phyloP scores from a whole-genome alignment of 345 rosid genomes.

The Eucalyptus cloeziana region DNA sequence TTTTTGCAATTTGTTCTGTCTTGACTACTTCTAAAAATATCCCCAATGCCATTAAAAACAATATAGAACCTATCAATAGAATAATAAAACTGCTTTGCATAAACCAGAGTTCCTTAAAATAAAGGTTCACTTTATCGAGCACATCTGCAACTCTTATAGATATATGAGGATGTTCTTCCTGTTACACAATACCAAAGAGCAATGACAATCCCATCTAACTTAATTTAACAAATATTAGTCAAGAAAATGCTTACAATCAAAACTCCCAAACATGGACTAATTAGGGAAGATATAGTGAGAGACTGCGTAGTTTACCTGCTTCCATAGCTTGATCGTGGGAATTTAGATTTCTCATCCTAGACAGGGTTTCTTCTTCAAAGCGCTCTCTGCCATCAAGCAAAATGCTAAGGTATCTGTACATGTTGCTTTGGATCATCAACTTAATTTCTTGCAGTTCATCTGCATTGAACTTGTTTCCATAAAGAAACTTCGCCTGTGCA shows the following conservation, averaged over 20 bases:
- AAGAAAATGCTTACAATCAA: neutral
- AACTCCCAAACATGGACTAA: neutral
- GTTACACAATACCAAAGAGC: neutral
- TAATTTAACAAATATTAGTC: neutral
- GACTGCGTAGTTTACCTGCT: constrained; percentile 21
- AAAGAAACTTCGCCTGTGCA: constrained; percentile 86
- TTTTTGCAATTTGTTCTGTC: neutral
- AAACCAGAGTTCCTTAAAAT: neutral
- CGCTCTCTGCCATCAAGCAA: constrained; percentile 95
- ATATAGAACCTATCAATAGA: neutral
- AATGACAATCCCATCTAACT: neutral
- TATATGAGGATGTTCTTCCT: neutral
- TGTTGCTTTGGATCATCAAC: constrained; percentile 95
- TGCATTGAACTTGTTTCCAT: constrained; percentile 64
- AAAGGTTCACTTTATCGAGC: neutral
- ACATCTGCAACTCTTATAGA: neutral
- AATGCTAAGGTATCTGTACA: constrained; percentile 90
- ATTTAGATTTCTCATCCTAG: constrained; percentile 22
- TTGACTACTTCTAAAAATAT: neutral
- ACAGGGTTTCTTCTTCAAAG: constrained; percentile 85
- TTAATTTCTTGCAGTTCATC: constrained; percentile 87
- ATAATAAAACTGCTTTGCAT: neutral
- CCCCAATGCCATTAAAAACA: neutral
- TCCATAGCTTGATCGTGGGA: constrained; percentile 29
- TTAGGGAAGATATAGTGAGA: neutral